Percentiles rank a stretch among this genome's conserved stretches.
phyloP scores from a whole-genome alignment of 1,139 yeast genomes.

The Hyphopichia burtonii region DNA sequence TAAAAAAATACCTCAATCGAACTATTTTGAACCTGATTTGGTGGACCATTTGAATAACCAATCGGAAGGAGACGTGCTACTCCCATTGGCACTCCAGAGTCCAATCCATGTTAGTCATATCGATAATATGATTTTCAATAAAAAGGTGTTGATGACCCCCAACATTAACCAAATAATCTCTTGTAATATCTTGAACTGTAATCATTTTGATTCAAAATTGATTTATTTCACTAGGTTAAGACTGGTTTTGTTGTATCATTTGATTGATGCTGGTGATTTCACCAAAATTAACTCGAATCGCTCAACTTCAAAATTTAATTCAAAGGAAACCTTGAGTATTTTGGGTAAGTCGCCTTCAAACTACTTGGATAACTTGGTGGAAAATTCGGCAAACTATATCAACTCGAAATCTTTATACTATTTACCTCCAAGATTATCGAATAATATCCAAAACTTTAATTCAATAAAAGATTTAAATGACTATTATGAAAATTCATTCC shows the following conservation, averaged over 20 bases:
- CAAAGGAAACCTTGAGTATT: neutral
- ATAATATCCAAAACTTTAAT: constrained; percentile 6
- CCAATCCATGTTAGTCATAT: constrained; percentile 14
- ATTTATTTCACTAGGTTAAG: constrained; percentile 1
- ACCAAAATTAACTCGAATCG: neutral
- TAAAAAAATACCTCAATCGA: neutral
- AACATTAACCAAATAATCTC: neutral
- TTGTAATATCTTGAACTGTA: neutral
- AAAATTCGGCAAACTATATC: constrained; percentile 28
- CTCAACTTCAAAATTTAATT: neutral
- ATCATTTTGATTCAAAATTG: neutral
- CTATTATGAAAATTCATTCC: constrained; percentile 40
- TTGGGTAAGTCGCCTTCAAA: constrained; percentile 17
- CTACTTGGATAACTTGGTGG: constrained; percentile 27
- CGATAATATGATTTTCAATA: constrained; percentile 10
- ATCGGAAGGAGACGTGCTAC: constrained; percentile 26
- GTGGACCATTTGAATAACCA: constrained; percentile 19
- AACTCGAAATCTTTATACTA: constrained; percentile 30
- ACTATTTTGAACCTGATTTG: neutral
- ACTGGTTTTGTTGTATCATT: neutral
- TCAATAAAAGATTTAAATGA: constrained; percentile 9
- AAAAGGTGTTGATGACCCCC: constrained; percentile 3
- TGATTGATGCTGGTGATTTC: neutral
- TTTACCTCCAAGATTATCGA: constrained; percentile 19
- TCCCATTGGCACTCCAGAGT: constrained; percentile 19